phyloP scores from a whole-genome alignment of 2,329 filamentous ascomycete genomes.

The Neopestalotiopsis rosae region DNA sequence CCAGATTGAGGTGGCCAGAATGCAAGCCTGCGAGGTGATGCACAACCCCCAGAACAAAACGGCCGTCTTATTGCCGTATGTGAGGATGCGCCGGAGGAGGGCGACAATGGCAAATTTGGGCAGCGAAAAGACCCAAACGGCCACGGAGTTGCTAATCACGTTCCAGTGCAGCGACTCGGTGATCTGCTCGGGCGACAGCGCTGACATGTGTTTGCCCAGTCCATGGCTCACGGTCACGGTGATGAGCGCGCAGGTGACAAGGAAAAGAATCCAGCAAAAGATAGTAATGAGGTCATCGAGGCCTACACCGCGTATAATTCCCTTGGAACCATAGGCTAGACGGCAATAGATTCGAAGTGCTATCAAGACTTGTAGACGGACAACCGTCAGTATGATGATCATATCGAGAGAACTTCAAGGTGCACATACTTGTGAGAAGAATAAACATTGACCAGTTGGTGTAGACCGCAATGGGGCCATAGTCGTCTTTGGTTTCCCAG shows the following conservation, averaged over 20 bases:
- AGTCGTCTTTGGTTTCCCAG: not conserved
- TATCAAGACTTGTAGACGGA: slow-evolving; percentile 30
- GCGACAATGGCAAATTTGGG: slow-evolving; percentile 41
- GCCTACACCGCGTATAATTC: slow-evolving; percentile 27
- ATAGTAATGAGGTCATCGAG: slow-evolving; percentile 38
- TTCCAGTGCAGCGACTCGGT: slow-evolving; percentile 35
- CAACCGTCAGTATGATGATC: not conserved
- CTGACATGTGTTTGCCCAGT: slow-evolving; percentile 31
- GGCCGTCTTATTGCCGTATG: slow-evolving; percentile 34
- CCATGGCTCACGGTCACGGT: slow-evolving; percentile 33
- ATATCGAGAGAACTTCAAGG: not conserved
- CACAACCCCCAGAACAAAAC: slow-evolving; percentile 37
- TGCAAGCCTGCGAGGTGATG: slow-evolving; percentile 36
- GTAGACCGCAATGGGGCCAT: not conserved
- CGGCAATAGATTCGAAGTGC: slow-evolving; percentile 33
- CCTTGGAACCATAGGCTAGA: slow-evolving; percentile 22
- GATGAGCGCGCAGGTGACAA: slow-evolving; percentile 35
- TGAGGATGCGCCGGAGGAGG: slow-evolving; percentile 36
- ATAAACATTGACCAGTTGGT: not conserved
- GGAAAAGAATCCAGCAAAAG: slow-evolving; percentile 33
- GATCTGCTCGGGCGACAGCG: slow-evolving; percentile 23
- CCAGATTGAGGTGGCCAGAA: slow-evolving; percentile 33
- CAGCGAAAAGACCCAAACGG: slow-evolving; percentile 40
- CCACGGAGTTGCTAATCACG: slow-evolving; percentile 34
- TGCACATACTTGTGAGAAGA: not conserved